These are phyloP conservation scores for Phaeotremella skinneri DNA, from an alignment of 768 basidiomycete species.

Conservation along the genomic window DNA sequence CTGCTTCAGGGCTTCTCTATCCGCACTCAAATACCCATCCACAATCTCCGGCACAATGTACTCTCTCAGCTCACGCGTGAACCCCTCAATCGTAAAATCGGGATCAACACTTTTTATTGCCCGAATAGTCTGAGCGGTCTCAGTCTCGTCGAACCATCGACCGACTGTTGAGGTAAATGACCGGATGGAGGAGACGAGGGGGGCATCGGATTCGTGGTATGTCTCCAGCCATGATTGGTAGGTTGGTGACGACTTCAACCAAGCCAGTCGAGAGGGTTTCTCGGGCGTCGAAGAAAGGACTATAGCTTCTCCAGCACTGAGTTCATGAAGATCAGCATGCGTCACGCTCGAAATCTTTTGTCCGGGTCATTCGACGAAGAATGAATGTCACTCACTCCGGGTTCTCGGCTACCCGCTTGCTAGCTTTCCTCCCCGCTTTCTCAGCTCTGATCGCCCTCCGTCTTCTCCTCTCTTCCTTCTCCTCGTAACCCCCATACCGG, in stretches of 20 bases:
- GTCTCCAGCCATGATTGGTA: conserved; percentile 53
- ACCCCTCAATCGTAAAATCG: conserved; percentile 75
- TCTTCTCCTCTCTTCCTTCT: conserved; percentile 81
- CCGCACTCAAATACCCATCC: conserved; percentile 89
- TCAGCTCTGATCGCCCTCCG: conserved; percentile 75
- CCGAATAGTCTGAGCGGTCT: conserved; percentile 90
- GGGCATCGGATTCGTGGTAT: conserved; percentile 91
- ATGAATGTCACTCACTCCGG: conserved; percentile 67
- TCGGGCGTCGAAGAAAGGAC: conserved; percentile 59
- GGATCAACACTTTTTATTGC: conserved; percentile 87
- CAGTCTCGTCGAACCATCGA: conserved; percentile 87
- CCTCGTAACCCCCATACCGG: conserved; percentile 90
- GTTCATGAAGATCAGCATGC: neutral
- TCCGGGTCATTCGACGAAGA: conserved; percentile 2
- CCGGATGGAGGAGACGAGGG: conserved; percentile 75
- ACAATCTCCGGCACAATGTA: conserved; percentile 98
- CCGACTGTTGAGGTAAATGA: conserved; percentile 80
- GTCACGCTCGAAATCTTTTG: neutral
- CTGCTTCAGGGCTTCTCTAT: conserved; percentile 73
- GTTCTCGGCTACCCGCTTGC: conserved; percentile 64
- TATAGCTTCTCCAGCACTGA: conserved; percentile 78
- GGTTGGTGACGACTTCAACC: conserved; percentile 38
- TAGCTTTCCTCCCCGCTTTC: conserved; percentile 72
- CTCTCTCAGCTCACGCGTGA: conserved; percentile 85
- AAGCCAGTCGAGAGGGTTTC: conserved; percentile 29